Conservation (phyloP, 345 rosid genomes). For the Lumnitzera racemosa region DNA sequence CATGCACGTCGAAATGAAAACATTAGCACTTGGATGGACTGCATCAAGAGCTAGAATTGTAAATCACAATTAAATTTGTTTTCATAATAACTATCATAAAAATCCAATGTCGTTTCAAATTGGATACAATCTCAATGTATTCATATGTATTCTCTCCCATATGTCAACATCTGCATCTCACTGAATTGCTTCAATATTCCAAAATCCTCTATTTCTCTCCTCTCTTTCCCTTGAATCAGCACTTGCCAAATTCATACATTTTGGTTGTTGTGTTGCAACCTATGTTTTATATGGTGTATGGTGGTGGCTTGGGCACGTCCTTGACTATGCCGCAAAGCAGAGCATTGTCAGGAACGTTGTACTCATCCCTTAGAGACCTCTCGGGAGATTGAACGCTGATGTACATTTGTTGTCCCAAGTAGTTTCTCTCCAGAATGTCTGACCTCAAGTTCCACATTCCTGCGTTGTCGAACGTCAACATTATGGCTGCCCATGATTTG, state of each 20-base stretch:
- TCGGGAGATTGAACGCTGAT: slow-evolving; percentile 22
- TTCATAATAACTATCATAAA: too few relatives aligned
- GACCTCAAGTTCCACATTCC: slow-evolving; percentile 34
- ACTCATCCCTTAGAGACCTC: slow-evolving; percentile 26
- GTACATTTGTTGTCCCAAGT: slow-evolving; percentile 27
- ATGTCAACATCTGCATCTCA: too few relatives aligned
- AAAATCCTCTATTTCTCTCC: too few relatives aligned
- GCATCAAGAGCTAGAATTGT: too few relatives aligned
- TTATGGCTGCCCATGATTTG: slow-evolving; percentile 29
- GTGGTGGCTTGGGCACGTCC: slow-evolving; percentile 19
- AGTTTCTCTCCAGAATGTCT: slow-evolving; percentile 17
- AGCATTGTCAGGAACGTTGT: slow-evolving; percentile 24
- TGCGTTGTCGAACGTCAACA: slow-evolving; percentile 28
- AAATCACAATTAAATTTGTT: too few relatives aligned
- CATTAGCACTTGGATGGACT: too few relatives aligned
- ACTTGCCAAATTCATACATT: not conserved
- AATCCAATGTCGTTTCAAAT: too few relatives aligned
- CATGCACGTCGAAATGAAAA: too few relatives aligned
- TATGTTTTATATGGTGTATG: slow-evolving; percentile 14
- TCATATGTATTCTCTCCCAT: too few relatives aligned
- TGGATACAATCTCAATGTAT: too few relatives aligned
- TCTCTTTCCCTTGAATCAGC: too few relatives aligned
- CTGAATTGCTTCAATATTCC: too few relatives aligned
- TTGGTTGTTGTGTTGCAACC: not conserved
- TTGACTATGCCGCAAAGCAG: slow-evolving; percentile 22